A percentile compares a stretch with the other conserved stretches of the same genome.
Evolutionary conservation across 2,329 filamentous ascomycete genomes (phyloP).

Genomic region (Clarireedia monteithiana): DNA sequence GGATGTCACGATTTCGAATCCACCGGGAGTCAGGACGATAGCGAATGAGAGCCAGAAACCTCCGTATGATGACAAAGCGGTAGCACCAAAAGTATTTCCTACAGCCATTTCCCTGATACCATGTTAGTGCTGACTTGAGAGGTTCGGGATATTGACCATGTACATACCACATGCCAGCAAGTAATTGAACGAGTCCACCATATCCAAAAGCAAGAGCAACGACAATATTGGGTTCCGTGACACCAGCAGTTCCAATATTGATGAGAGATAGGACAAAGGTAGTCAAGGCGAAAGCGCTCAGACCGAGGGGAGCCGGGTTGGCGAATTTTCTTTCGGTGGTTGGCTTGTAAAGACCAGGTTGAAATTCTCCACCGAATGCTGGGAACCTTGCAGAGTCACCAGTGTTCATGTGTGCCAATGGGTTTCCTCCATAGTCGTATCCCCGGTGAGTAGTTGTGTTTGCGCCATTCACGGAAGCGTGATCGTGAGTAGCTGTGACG

Average conservation of each 20-base stretch:
- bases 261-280: constrained; percentile 53
- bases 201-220: constrained; percentile 51
- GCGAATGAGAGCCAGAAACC: constrained; percentile 55
- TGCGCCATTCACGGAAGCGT: constrained; percentile 6
- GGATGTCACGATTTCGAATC: constrained; percentile 40
- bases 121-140: not conserved
- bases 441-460: constrained; percentile 2
- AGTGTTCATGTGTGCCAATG: constrained; percentile 41
- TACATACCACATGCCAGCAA: constrained; percentile 54
- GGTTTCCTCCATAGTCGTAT: constrained; percentile 32
- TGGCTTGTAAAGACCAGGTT: constrained; percentile 49
- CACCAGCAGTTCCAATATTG: constrained; percentile 43
- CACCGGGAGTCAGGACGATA: constrained; percentile 49
- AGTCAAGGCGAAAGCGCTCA: constrained; percentile 54
- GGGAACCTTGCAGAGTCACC: constrained; percentile 36
- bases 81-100: constrained; percentile 57
- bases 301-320: constrained; percentile 53
- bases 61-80: constrained; percentile 53
- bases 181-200: constrained; percentile 59
- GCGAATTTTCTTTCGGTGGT: constrained; percentile 45
- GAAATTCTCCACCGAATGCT: constrained; percentile 52
- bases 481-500: constrained; percentile 12
- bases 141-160: not conserved
- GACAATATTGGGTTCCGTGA: constrained; percentile 44
- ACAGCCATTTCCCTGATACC: constrained; percentile 50